Evolutionary conservation across 257 asterid species (phyloP), one percentile per base, ranked within the genome.

Genomic region (Agastache rugosa): DNA sequence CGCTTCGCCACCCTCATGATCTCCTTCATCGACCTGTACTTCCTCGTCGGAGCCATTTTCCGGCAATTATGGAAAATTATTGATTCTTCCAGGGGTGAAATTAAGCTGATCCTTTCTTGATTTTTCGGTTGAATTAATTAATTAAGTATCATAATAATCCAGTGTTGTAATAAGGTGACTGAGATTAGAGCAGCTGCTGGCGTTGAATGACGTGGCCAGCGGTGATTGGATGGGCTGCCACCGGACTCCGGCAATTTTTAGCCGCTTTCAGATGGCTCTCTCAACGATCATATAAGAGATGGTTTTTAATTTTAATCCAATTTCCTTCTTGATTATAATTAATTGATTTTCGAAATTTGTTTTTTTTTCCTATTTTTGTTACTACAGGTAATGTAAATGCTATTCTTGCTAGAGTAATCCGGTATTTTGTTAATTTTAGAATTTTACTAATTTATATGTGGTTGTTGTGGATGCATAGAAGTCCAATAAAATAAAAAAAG

Each of bases 1-100:
- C 83, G 78, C 82, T 63, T 76, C 11, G 91, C 84, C 74, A 63
- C 85, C 79, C 62, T 79, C 97, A 90, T 85, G 76, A 90, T 82
- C 65, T 82, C 89, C 73, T 76, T 62, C 79, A 82, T 73, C 54
- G 88, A 84, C 85, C 84, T 72, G 80, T 75, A 84, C 70, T 78
- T 86, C 68, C 60, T 81, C 23, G 25, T 37, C 22, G 8, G 25
- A 3, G 10, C 44, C 72, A 67, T 67, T 20, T 23, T 7, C 22
- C 4, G 20, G 14, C 7, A 44, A 20, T 44, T 1, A 34, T 23
- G 8, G 39, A 31, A 8, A 17, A 35, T 62, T 35, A 37, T 11
- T 42, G 16, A 63, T 61, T 61, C 22, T 12, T 56, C 17, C 48
- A 16, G 23, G 6, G 37, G 23, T 22, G 55, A 44, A 17, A 19